Conservation (phyloP, 371 early-diverging fungal species). For the Saksenaea vasiformis region DNA sequence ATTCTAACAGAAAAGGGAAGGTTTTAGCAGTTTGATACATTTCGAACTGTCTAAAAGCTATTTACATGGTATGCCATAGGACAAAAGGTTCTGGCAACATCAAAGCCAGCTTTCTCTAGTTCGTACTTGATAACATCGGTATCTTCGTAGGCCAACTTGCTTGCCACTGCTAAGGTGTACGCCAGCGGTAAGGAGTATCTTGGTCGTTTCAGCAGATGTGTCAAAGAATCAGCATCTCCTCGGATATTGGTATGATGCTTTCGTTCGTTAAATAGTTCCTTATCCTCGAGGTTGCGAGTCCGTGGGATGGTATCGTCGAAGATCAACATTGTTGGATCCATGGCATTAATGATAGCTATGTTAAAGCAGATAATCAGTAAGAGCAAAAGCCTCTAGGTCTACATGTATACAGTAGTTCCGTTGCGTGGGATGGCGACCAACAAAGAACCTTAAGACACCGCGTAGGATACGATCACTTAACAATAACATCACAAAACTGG, state of each 20-base stretch:
- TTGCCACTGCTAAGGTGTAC: constrained; percentile 56
- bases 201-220: constrained; percentile 5
- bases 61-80: constrained; percentile 61
- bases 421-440: constrained; percentile 33
- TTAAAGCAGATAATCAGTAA: neutral
- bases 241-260: neutral
- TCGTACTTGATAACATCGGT: constrained; percentile 59
- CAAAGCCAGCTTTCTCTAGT: constrained; percentile 54
- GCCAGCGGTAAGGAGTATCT: constrained; percentile 55
- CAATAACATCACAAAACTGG: constrained; percentile 36
- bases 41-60: neutral
- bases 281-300: constrained; percentile 9
- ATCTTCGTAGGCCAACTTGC: constrained; percentile 61
- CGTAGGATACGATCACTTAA: constrained; percentile 42
- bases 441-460: constrained; percentile 27
- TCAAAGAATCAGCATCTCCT: neutral
- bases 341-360: constrained; percentile 39
- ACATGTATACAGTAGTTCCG: constrained; percentile 32
- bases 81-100: constrained; percentile 50
- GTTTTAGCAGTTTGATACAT: neutral
- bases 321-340: constrained; percentile 29
- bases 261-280: constrained; percentile 4
- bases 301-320: constrained; percentile 16
- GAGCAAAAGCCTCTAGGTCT: neutral
- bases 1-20: constrained; percentile 36